Conservation (phyloP, 1,284 basidiomycete species). For the Hypsizygus ulmarius region DNA sequence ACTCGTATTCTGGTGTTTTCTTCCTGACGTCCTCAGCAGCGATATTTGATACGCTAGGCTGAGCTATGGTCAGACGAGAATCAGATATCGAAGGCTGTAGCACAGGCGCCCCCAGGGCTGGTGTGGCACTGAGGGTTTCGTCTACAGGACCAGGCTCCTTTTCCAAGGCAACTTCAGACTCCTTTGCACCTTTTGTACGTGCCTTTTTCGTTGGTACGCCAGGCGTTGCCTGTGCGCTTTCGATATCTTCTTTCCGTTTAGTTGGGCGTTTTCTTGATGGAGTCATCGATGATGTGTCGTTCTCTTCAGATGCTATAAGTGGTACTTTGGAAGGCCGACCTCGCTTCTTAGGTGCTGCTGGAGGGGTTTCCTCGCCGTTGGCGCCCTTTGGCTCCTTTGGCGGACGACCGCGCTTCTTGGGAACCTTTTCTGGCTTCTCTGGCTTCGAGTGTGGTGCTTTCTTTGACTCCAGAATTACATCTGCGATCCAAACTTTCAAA, state of each 20-base stretch:
- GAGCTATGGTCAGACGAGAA: constrained; percentile 1
- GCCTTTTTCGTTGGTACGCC: no score
- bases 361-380: constrained; percentile 4
- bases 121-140: constrained; percentile 4
- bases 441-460: neutral
- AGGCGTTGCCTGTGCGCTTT: no score
- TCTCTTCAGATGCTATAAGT: neutral
- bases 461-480: neutral
- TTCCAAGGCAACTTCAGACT: no score
- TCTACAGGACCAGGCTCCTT: neutral
- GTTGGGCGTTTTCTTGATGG: neutral
- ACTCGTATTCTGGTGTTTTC: neutral
- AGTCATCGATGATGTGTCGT: neutral
- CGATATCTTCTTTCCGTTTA: neutral
- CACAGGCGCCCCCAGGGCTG: neutral
- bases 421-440: constrained; percentile 6
- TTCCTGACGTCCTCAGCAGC: neutral
- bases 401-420: constrained; percentile 38
- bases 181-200: no score
- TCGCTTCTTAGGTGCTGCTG: constrained; percentile 26
- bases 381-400: constrained; percentile 24
- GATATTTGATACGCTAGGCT: neutral
- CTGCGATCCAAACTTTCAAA: neutral
- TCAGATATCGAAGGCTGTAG: neutral
- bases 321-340: constrained; percentile 22